phyloP scores from a whole-genome alignment of 2,329 filamentous ascomycete genomes.

The Talaromyces albobiverticillius region DNA sequence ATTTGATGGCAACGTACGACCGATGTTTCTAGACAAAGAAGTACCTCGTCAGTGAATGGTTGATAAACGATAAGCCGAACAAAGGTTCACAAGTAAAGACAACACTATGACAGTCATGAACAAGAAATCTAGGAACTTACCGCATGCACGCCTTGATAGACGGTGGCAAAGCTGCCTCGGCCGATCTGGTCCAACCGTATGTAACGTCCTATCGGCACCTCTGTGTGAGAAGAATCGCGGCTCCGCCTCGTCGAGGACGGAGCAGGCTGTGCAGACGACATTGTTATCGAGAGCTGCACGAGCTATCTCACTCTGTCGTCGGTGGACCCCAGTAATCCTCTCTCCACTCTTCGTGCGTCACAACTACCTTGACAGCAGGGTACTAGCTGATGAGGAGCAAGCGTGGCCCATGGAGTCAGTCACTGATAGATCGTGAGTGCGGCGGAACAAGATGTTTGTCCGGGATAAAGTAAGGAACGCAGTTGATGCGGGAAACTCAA shows the following conservation, averaged over 20 bases:
- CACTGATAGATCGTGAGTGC: not conserved
- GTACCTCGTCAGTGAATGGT: not conserved
- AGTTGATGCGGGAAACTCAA: not conserved
- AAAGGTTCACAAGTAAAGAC: not conserved
- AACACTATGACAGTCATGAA: not conserved
- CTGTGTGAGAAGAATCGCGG: slow-evolving; percentile 29
- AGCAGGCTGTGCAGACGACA: slow-evolving; percentile 38
- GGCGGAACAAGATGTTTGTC: not conserved
- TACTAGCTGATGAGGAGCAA: slow-evolving; percentile 22
- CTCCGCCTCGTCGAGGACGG: slow-evolving; percentile 33
- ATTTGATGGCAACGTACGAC: slow-evolving; percentile 90
- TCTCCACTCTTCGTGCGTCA: slow-evolving; percentile 27
- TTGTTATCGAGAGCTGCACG: slow-evolving; percentile 27
- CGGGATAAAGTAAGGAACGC: not conserved
- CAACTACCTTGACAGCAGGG: slow-evolving; percentile 35
- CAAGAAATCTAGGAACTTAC: too few relatives aligned
- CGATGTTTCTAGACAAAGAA: slow-evolving; percentile 63
- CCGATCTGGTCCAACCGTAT: slow-evolving; percentile 85
- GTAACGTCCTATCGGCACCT: slow-evolving; percentile 68
- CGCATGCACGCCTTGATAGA: slow-evolving; percentile 83
- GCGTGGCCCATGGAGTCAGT: slow-evolving; percentile 31
- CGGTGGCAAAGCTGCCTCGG: slow-evolving; percentile 95
- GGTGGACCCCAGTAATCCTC: slow-evolving; percentile 3
- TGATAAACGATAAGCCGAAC: not conserved
- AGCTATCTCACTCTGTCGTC: not conserved